phyloP scores from a whole-genome alignment of 129 eudicot genomes.

The Cynara cardunculus region DNA sequence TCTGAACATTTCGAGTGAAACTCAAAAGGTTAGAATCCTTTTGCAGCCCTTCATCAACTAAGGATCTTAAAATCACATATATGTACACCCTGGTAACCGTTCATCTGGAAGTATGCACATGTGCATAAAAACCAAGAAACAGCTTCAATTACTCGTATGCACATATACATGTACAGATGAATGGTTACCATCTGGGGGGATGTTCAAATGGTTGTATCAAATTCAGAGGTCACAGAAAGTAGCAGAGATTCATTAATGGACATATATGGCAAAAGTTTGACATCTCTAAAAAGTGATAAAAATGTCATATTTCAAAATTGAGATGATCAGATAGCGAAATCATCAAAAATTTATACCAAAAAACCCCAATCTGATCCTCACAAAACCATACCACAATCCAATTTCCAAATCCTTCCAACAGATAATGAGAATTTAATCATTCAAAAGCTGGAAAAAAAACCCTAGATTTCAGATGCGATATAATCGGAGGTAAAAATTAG shows the following conservation, averaged over 20 bases:
- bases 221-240: not conserved
- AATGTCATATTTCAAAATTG: not conserved
- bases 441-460: not conserved
- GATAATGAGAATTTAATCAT: not conserved
- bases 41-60: not conserved
- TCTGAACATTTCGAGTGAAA: too few relatives aligned
- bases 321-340: not conserved
- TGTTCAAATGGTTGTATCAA: not conserved
- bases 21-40: too few relatives aligned
- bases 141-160: too few relatives aligned
- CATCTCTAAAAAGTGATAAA: not conserved
- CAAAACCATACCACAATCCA: not conserved
- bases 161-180: too few relatives aligned
- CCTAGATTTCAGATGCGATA: slow-evolving; percentile 10
- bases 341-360: not conserved
- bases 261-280: not conserved
- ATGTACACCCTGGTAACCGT: too few relatives aligned
- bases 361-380: not conserved
- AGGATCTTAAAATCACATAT: not conserved
- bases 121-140: too few relatives aligned
- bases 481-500: not conserved
- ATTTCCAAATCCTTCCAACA: not conserved
- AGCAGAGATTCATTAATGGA: not conserved
- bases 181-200: too few relatives aligned
- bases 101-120: too few relatives aligned